Evolutionary conservation across 106 monocot species (phyloP), one percentile per base, ranked within the genome.

Genomic region (Dendrobium chrysotoxum): DNA sequence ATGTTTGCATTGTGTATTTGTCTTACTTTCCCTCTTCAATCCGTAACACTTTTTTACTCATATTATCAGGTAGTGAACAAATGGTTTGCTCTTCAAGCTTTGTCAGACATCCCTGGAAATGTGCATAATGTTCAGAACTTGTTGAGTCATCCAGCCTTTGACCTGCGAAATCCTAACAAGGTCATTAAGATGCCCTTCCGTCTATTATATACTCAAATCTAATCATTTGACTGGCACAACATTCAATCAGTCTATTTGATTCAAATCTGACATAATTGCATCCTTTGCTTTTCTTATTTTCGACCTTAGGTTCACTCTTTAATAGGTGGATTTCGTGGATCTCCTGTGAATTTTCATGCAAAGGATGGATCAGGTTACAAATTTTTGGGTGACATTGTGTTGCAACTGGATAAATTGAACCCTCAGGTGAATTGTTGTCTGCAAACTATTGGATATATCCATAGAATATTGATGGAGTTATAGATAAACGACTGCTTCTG

Each of bases 311-410:
- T 99, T 4, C 91, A 91, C 83, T 93, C 98, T 30, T 83, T 99
- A 53, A 88, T 99, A 17, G 98, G 98, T 80, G 95, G 95, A 64
- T 99, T 99, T 79, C 95, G 95, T 85, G 87, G 87, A 50, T 99
- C 95, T 40, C 81, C 85, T 78, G 92, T 99, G 82, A 99, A 99
- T 78, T 99, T 99, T 79, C 98, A 99, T 82, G 89, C 98, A 68
- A 99, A 99, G 82, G 95, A 99, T 85, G 98, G 98, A 0, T 99
- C 98, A 40, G 98, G 98, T 57, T 99, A 99, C 82, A 91, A 91
- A 81, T 95, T 99, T 80, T 75, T 99, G 81, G 98, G 98, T 28
- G 95, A 99, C 75, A 46, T 95, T n/a, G 98, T 99, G 42, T 46
- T 95, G 72, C 95, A 95, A 80, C 79, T 99, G 40, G 98, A 99